phyloP scores from a whole-genome alignment of 2,329 filamentous ascomycete species.

The Fusarium sp. region DNA sequence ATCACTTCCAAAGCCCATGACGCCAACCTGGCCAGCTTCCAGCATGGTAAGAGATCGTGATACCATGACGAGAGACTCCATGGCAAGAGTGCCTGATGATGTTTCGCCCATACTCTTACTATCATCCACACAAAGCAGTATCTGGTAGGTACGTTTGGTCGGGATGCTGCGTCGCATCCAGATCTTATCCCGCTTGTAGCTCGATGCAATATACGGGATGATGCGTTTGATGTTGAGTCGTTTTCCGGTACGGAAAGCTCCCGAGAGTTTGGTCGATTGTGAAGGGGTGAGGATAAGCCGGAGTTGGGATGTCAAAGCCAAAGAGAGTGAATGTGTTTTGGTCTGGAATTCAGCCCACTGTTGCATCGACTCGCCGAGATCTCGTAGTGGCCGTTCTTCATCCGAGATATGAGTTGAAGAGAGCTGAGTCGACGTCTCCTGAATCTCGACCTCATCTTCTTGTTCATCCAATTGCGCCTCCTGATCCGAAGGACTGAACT shows the following conservation, averaged over 20 bases:
- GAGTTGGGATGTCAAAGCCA: constrained; percentile 91
- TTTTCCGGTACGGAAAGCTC: constrained; percentile 96
- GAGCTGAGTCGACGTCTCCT: constrained; percentile 69
- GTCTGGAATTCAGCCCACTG: constrained; percentile 89
- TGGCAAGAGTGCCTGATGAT: constrained; percentile 79
- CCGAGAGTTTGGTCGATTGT: constrained; percentile 93
- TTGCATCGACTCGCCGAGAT: constrained; percentile 68
- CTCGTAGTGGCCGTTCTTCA: constrained; percentile 53
- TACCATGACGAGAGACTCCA: constrained; percentile 94
- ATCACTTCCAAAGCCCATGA: constrained; percentile 87
- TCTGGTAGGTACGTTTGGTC: constrained; percentile 94
- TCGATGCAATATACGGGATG: constrained; percentile 97
- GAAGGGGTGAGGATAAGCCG: constrained; percentile 95
- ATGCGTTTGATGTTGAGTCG: constrained; percentile 99
- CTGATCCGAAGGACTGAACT: constrained; percentile 55
- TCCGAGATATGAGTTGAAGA: constrained; percentile 76
- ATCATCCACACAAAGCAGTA: constrained; percentile 97
- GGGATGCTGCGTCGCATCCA: constrained; percentile 97
- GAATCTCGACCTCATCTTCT: constrained; percentile 58
- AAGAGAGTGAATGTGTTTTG: constrained; percentile 84
- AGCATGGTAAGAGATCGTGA: constrained; percentile 89
- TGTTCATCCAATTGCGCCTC: constrained; percentile 57
- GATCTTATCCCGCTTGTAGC: constrained; percentile 99
- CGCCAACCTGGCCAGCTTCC: constrained; percentile 91
- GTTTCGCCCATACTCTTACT: constrained; percentile 91